A percentile compares a stretch with the other conserved stretches of the same genome.
Evolutionary conservation across 2,329 filamentous ascomycete species (phyloP).

Genomic region (Pseudogymnoascus sp.): DNA sequence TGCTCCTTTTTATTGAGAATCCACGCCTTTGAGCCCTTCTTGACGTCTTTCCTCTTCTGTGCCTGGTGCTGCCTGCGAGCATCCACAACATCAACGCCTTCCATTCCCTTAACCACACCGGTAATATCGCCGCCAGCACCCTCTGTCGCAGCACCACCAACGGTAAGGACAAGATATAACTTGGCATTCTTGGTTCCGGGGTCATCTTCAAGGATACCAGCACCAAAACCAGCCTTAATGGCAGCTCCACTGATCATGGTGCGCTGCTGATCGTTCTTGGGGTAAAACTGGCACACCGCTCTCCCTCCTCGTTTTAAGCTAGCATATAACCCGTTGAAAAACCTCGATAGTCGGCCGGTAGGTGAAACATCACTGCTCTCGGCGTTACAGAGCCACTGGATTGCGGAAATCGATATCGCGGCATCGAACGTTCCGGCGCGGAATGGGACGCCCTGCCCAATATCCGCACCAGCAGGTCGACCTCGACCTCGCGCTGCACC

Average conservation of each 20-base stretch:
- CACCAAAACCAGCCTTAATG: constrained; percentile 89
- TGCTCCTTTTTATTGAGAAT: constrained; percentile 84
- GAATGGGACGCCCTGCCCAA: constrained; percentile 92
- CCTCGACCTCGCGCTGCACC: constrained; percentile 83
- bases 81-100: constrained; percentile 77
- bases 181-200: constrained; percentile 95
- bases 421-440: constrained; percentile 89
- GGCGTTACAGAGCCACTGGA: constrained; percentile 98
- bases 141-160: constrained; percentile 55
- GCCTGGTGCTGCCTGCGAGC: constrained; percentile 47
- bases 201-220: constrained; percentile 90
- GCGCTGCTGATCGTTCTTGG: constrained; percentile 87
- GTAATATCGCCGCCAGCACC: constrained; percentile 72
- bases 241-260: constrained; percentile 88
- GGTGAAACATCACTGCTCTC: constrained; percentile 81
- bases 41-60: constrained; percentile 46
- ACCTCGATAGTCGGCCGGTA: constrained; percentile 69
- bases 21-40: constrained; percentile 81
- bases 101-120: constrained; percentile 81
- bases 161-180: constrained; percentile 90
- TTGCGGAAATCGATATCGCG: constrained; percentile 86
- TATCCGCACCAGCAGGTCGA: constrained; percentile 89
- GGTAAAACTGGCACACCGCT: constrained; percentile 96
- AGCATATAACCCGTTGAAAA: constrained; percentile 90
- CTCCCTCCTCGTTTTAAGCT: constrained; percentile 75